Conservation (phyloP, 2,329 filamentous ascomycete species). For the Calonectria fujianensis region DNA sequence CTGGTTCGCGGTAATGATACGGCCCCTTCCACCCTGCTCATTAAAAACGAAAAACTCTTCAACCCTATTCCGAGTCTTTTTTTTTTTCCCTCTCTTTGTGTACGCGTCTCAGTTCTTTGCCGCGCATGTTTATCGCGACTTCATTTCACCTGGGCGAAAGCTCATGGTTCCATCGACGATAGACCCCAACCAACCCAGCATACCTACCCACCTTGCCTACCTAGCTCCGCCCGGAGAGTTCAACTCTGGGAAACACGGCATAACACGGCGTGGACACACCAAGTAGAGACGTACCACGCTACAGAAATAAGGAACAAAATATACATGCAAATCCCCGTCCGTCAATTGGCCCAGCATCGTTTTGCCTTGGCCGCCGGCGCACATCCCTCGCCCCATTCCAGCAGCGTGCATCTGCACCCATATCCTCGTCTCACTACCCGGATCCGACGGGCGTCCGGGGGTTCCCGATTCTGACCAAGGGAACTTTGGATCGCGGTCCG, state of each 20-base stretch:
- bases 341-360: not conserved
- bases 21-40: conserved; percentile 7
- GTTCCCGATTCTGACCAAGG: not conserved
- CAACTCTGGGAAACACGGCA: conserved; percentile 2
- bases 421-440: conserved; percentile 18
- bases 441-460: conserved; percentile 17
- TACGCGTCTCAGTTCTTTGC: not conserved
- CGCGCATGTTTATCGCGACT: conserved; percentile 3
- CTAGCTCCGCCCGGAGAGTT: not conserved
- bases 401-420: not conserved
- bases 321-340: conserved; percentile 10
- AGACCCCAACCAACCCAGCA: not conserved
- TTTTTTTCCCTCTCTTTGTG: not conserved
- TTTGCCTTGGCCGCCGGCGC: conserved; percentile 17
- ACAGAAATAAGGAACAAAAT: conserved; percentile 4
- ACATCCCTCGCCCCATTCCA: conserved; percentile 16
- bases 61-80: conserved; percentile 7
- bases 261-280: not conserved
- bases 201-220: not conserved
- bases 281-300: not conserved
- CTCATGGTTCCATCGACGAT: not conserved
- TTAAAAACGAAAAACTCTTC: conserved; percentile 11
- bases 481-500: conserved; percentile 10
- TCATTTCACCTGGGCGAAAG: conserved; percentile 1
- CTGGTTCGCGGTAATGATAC: not conserved